phyloP scores from a whole-genome alignment of 2,329 filamentous ascomycete genomes.

The Gaeumannomyces sp. region DNA sequence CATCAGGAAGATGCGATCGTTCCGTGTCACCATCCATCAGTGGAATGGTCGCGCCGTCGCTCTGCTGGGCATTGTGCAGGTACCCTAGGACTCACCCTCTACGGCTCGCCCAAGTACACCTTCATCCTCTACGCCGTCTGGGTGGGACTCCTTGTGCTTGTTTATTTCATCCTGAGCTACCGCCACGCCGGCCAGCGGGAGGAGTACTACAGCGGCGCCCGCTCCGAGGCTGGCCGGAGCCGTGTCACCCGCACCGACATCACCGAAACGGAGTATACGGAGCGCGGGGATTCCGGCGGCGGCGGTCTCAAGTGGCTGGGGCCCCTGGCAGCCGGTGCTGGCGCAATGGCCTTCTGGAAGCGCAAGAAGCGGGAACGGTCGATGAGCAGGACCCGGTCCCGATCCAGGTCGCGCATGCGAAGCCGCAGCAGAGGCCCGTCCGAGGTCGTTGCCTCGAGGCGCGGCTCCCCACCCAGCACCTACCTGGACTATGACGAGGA shows the following conservation, averaged over 20 bases:
- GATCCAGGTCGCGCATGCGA: slow-evolving; percentile 28
- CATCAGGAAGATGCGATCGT: slow-evolving; percentile 41
- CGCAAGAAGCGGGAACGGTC: slow-evolving; percentile 35
- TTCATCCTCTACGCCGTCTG: slow-evolving; percentile 84
- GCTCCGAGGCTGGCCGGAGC: slow-evolving; percentile 42
- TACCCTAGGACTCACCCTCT: slow-evolving; percentile 87
- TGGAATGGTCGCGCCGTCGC: slow-evolving; percentile 78
- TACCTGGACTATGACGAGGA: slow-evolving; percentile 50
- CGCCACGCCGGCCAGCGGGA: slow-evolving; percentile 47
- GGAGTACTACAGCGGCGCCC: slow-evolving; percentile 51
- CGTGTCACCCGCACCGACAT: slow-evolving; percentile 14
- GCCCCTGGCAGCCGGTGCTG: slow-evolving; percentile 47
- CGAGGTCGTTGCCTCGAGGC: slow-evolving; percentile 47
- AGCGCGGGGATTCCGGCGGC: slow-evolving; percentile 23
- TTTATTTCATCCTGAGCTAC: slow-evolving; percentile 78
- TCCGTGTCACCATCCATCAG: slow-evolving; percentile 67
- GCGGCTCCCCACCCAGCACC: slow-evolving; percentile 42
- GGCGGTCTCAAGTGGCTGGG: slow-evolving; percentile 39
- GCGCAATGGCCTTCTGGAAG: slow-evolving; percentile 38
- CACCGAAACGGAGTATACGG: slow-evolving; percentile 3
- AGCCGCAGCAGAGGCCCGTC: slow-evolving; percentile 30
- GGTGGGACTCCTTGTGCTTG: slow-evolving; percentile 62
- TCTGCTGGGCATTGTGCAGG: slow-evolving; percentile 76
- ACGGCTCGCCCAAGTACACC: slow-evolving; percentile 77
- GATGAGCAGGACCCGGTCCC: slow-evolving; percentile 32